A percentile compares a stretch with the other conserved stretches of the same genome.
Conservation (phyloP, 768 basidiomycete species). For the Gloeophyllum trabeum region DNA sequence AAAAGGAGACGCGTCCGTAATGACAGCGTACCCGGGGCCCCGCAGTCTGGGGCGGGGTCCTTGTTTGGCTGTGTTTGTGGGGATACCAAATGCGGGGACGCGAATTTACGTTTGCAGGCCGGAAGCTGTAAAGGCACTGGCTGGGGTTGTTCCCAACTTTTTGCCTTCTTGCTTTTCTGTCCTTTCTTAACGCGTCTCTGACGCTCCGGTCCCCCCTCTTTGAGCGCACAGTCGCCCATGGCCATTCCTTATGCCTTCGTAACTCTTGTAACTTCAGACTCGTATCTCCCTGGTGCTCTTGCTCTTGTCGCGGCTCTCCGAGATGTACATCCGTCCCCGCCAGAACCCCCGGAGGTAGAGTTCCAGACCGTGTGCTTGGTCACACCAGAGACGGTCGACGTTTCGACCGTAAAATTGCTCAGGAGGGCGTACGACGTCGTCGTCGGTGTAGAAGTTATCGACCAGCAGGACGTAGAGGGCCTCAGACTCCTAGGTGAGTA, state of each 20-base stretch:
- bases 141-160: no score
- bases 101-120: no score
- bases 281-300: conserved; percentile 89
- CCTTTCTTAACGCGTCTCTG: conserved; percentile 10
- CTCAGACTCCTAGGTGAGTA: conserved; percentile 76
- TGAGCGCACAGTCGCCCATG: conserved; percentile 29
- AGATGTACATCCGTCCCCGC: conserved; percentile 59
- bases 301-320: conserved; percentile 76
- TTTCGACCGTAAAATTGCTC: conserved; percentile 67
- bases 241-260: conserved; percentile 71
- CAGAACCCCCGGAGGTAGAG: conserved; percentile 46
- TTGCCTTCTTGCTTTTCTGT: background rate
- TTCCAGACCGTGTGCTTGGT: conserved; percentile 85
- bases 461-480: conserved; percentile 50
- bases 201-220: conserved; percentile 7
- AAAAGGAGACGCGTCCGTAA: no score
- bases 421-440: conserved; percentile 76
- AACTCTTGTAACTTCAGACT: conserved; percentile 85
- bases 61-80: no score
- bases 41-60: no score
- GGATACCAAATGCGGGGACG: no score
- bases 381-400: conserved; percentile 88
- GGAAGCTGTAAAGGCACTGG: no score
- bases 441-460: conserved; percentile 86
- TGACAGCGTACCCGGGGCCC: no score